These are phyloP conservation scores for Trametes polyzona DNA, from an alignment of 1,284 basidiomycete genomes.

Conservation along the genomic window DNA sequence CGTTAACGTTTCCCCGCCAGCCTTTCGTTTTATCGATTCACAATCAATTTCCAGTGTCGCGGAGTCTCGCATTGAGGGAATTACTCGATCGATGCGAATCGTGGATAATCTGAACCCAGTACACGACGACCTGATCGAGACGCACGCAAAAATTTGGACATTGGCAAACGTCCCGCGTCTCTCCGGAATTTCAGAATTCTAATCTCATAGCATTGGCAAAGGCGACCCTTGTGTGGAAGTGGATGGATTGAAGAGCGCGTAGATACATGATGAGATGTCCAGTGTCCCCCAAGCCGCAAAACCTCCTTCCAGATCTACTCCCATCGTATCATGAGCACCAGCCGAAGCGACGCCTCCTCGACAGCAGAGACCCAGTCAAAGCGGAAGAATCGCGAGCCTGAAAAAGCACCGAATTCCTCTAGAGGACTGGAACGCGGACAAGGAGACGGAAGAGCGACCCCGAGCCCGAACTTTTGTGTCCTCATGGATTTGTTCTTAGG, in stretches of 20 bases:
- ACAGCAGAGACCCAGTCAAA: slow-evolving; percentile 46
- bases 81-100: no score
- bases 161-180: no score
- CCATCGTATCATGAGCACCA: slow-evolving; percentile 42
- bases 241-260: neutral
- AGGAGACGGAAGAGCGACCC: slow-evolving; percentile 75
- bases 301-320: slow-evolving; percentile 26
- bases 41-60: neutral
- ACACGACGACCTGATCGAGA: no score
- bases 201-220: no score
- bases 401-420: slow-evolving; percentile 52
- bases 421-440: slow-evolving; percentile 90
- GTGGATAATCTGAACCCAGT: no score
- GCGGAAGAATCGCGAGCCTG: slow-evolving; percentile 39
- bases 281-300: slow-evolving; percentile 21
- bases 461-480: slow-evolving; percentile 89
- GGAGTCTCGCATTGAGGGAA: no score
- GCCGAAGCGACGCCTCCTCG: slow-evolving; percentile 62
- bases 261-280: slow-evolving; percentile 14
- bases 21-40: neutral
- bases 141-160: no score
- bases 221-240: neutral
- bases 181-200: no score
- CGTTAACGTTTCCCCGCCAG: neutral
- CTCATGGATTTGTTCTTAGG: slow-evolving; percentile 65